Conservation (phyloP, 163 green algal genomes). For the Scenedesmus sp. region DNA sequence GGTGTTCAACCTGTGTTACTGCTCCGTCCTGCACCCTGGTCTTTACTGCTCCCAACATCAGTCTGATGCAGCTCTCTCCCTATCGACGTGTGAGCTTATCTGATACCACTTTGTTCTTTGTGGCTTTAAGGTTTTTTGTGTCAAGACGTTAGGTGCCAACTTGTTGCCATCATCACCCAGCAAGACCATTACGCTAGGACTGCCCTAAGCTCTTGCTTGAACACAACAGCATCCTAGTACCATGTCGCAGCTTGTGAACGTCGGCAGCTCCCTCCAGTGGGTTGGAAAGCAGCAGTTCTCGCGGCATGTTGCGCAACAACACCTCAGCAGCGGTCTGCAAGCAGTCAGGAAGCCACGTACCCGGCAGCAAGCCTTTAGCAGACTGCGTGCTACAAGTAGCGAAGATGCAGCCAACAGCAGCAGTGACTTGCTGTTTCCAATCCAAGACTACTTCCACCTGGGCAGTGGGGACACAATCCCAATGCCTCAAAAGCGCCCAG, state of each 20-base stretch:
- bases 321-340: neutral
- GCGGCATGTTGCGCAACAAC: neutral
- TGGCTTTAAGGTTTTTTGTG: neutral
- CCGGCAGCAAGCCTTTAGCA: neutral
- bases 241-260: neutral
- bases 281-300: conserved; percentile 5
- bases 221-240: neutral
- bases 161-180: neutral
- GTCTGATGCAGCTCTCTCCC: too few species aligned
- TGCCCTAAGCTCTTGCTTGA: neutral
- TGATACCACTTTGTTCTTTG: too few species aligned
- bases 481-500: conserved; percentile 4
- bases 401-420: conserved; percentile 19
- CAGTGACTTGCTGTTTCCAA: conserved; percentile 7
- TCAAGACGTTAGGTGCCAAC: neutral
- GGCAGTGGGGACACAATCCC: conserved; percentile 44
- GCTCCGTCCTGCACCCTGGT: neutral
- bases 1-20: neutral
- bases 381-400: neutral
- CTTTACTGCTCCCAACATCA: neutral
- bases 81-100: too few species aligned
- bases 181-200: neutral
- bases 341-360: neutral
- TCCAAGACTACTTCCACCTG: conserved; percentile 28
- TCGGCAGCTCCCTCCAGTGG: neutral